These are phyloP conservation scores for Cladorrhinum sp. DNA, from an alignment of 2,329 filamentous ascomycete genomes.

Conservation along the genomic window DNA sequence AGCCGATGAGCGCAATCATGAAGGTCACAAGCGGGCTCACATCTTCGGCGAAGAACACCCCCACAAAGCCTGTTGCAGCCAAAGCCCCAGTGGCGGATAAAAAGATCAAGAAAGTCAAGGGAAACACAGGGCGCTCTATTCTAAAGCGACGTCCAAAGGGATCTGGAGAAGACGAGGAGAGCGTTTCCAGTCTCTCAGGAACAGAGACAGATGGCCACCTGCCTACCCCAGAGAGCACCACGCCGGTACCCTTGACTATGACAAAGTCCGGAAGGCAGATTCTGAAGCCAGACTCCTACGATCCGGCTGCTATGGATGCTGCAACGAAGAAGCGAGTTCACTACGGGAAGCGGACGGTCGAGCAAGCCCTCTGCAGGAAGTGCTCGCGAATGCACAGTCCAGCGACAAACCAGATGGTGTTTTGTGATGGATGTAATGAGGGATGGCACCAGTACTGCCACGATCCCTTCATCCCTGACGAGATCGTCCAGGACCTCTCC, in stretches of 20 bases:
- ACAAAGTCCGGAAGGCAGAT: conserved; percentile 75
- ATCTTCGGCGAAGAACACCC: conserved; percentile 15
- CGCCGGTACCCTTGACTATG: conserved; percentile 53
- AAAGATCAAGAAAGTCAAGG: conserved; percentile 28
- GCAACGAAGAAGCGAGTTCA: conserved; percentile 37
- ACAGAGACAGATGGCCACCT: not conserved
- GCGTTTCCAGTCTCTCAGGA: conserved; percentile 22
- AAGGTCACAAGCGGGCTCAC: conserved; percentile 29
- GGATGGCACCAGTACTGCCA: conserved; percentile 83
- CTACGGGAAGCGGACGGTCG: conserved; percentile 57
- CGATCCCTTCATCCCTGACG: conserved; percentile 68
- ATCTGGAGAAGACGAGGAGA: conserved; percentile 20
- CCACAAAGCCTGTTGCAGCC: conserved; percentile 9
- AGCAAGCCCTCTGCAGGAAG: conserved; percentile 64
- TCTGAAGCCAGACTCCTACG: conserved; percentile 61
- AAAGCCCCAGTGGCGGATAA: conserved; percentile 18
- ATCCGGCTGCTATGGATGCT: conserved; percentile 51
- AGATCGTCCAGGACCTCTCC: conserved; percentile 62
- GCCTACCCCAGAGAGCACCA: not conserved
- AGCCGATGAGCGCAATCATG: conserved; percentile 28
- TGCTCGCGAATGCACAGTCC: conserved; percentile 72
- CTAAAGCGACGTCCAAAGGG: conserved; percentile 31
- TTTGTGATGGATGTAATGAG: conserved; percentile 77
- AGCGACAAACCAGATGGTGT: conserved; percentile 74
- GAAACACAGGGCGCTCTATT: conserved; percentile 19